phyloP scores from a whole-genome alignment of 1,139 yeast species.

The Pichia sp. region DNA sequence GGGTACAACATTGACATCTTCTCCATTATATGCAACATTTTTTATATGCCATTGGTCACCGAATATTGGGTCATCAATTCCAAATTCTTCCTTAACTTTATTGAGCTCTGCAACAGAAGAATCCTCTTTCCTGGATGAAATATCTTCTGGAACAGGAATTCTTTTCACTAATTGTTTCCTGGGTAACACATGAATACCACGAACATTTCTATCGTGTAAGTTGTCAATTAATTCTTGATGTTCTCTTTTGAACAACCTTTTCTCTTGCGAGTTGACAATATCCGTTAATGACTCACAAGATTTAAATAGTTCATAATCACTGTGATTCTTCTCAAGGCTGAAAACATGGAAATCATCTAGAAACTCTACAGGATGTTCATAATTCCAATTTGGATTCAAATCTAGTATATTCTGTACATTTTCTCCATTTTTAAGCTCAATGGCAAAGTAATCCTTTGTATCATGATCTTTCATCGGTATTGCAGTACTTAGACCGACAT shows the following conservation, averaged over 20 bases:
- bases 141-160: conserved; percentile 27
- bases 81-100: conserved; percentile 45
- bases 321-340: conserved; percentile 37
- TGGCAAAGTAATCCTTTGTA: conserved; percentile 45
- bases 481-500: not conserved
- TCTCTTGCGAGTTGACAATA: conserved; percentile 18
- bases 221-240: conserved; percentile 22
- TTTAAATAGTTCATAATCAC: conserved; percentile 28
- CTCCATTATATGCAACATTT: conserved; percentile 64
- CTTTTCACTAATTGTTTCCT: conserved; percentile 44
- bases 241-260: conserved; percentile 24
- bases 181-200: conserved; percentile 44
- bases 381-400: conserved; percentile 39
- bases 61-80: conserved; percentile 76
- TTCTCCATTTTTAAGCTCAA: conserved; percentile 37
- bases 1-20: conserved; percentile 82
- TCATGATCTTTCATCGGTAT: conserved; percentile 32
- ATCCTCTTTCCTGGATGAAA: conserved; percentile 17
- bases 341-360: conserved; percentile 56
- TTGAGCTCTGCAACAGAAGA: conserved; percentile 36
- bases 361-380: conserved; percentile 55
- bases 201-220: conserved; percentile 26
- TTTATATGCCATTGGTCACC: conserved; percentile 83
- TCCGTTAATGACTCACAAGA: conserved; percentile 16
- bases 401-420: conserved; percentile 25